Evolutionary conservation across 768 basidiomycete genomes (phyloP), one percentile per base, ranked within the genome.

Genomic region (Boletus rubescentipes): DNA sequence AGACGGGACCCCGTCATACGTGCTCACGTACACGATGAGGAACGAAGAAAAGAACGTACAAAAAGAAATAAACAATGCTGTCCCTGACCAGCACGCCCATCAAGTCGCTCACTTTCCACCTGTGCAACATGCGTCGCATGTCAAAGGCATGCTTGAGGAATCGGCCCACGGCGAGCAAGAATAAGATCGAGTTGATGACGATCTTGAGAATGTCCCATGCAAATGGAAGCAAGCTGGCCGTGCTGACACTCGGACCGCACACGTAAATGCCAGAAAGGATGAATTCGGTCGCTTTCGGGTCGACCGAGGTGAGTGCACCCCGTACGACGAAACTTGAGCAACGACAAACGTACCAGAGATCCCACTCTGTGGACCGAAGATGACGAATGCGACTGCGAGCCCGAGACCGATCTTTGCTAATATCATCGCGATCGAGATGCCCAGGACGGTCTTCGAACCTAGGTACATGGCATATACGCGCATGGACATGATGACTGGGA

Each of bases 401-500:
- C 54, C 55, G 5, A 64, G 10, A 5, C 14, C 37, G 9, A 61
- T 49, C 23, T 55, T 49, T 9, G 48, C 20, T 18, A 58, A 20
- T 31, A 64, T 34, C 20, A 39, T 39, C 16, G 12, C 31, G 11
- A 53, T 16, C 31, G 64, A 41, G 45, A 61, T 36, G 15, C 4
- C 23, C 6, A 64, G 14, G 18, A 64, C 21, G 21, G 4, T 31
- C 18, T 36, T 55, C 4, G 62, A 63, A 16, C 51, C 44, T 3
- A 63, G 42, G 29, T 63, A 63, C 61, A 64, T 64, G 42, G 62
- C 51, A 36, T 64, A 65, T 37, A 61, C 43, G 21, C 63, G 57
- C 48, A 65, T 47, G 35, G 52, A 29, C 41, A 63, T 63, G 46
- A 63, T 54, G 23, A 31, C 61, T 63, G n/a, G 9, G 23, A 15